A percentile compares a stretch with the other conserved stretches of the same genome.
phyloP scores from a whole-genome alignment of 805 yeast species.

The Candida ascalaphidarum region DNA sequence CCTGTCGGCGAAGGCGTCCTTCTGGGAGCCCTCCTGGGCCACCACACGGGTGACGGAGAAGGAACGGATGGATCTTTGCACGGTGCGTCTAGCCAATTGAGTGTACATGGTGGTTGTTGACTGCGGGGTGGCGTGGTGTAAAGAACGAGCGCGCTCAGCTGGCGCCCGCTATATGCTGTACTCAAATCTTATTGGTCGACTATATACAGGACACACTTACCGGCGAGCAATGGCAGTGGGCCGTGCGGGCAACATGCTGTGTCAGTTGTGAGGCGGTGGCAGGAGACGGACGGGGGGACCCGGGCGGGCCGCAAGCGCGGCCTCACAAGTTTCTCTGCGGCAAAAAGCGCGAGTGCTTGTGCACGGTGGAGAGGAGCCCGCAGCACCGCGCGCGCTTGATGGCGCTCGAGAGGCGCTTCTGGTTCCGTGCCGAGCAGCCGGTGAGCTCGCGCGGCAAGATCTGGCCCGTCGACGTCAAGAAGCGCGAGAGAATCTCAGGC shows the following conservation, averaged over 20 bases:
- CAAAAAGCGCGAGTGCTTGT: conserved; percentile 44
- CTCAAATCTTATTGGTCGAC: no score
- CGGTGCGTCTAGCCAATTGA: conserved; percentile 14
- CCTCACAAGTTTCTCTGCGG: conserved; percentile 29
- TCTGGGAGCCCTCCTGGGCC: conserved; percentile 11
- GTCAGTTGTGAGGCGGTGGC: no score
- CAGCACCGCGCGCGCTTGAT: conserved; percentile 72
- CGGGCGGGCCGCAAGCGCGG: no score
- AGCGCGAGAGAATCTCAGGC: conserved; percentile 62
- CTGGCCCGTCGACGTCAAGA: conserved; percentile 63
- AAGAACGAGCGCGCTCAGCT: no score
- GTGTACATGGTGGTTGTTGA: conserved; percentile 10
- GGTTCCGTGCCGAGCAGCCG: conserved; percentile 59
- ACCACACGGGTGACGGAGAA: conserved; percentile 20
- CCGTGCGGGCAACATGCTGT: no score
- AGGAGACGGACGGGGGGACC: no score
- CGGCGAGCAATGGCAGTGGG: no score
- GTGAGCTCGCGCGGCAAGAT: conserved; percentile 67
- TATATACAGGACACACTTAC: no score
- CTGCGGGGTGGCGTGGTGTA: no score
- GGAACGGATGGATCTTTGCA: conserved; percentile 18
- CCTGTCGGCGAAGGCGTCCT: conserved; percentile 52
- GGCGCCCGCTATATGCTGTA: no score
- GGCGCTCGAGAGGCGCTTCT: conserved; percentile 65
- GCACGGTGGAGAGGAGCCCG: conserved; percentile 73